phyloP scores from a whole-genome alignment of 1,284 basidiomycete genomes.

The Bjerkandera adusta region DNA sequence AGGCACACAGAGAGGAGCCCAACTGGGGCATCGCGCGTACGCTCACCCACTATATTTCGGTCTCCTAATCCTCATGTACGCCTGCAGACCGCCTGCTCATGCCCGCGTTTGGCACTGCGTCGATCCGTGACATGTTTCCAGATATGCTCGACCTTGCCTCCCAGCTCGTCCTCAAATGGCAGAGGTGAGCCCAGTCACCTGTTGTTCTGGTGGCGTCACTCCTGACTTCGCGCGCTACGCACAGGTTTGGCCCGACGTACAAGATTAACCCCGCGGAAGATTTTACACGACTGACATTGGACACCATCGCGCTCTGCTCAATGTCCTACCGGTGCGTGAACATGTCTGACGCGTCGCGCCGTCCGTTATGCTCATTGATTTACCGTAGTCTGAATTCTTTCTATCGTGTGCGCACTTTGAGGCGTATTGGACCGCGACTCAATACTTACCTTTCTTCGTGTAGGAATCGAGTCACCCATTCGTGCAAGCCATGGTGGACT shows the following conservation, averaged over 20 bases:
- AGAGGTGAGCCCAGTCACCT: conserved; percentile 29
- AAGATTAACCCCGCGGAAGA: conserved; percentile 43
- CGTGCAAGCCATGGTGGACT: conserved; percentile 40
- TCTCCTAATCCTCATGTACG: background rate
- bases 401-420: conserved; percentile 16
- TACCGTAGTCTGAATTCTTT: conserved; percentile 26
- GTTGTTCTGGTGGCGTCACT: background rate
- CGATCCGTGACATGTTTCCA: conserved; percentile 45
- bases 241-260: conserved; percentile 40
- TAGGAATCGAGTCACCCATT: conserved; percentile 40
- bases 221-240: too few species aligned
- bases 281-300: conserved; percentile 46
- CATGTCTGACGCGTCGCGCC: conserved; percentile 21
- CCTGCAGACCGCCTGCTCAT: conserved; percentile 46
- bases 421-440: too few species aligned
- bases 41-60: conserved; percentile 14
- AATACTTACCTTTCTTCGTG: background rate
- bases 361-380: background rate
- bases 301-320: conserved; percentile 41
- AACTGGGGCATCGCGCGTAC: conserved; percentile 47
- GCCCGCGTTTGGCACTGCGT: conserved; percentile 47
- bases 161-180: conserved; percentile 47
- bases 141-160: conserved; percentile 47
- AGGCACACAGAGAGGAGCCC: conserved; percentile 37
- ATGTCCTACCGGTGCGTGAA: conserved; percentile 42